A percentile compares a stretch with the other conserved stretches of the same genome.
Evolutionary conservation across 208 protist species (phyloP).

Genomic region (Acanthamoeba sp.): DNA sequence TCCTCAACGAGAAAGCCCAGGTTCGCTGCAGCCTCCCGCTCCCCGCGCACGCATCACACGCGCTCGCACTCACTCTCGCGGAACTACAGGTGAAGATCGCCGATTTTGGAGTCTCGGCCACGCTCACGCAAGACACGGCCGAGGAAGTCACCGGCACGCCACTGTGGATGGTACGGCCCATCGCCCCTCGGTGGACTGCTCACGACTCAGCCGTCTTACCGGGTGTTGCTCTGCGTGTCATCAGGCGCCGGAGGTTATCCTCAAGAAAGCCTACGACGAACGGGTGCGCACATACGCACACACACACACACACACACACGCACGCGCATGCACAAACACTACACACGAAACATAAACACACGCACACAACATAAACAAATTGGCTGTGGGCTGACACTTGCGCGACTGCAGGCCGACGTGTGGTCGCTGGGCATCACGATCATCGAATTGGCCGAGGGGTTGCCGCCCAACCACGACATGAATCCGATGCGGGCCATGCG

Average conservation of each 20-base stretch:
- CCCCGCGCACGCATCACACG: too few relatives aligned
- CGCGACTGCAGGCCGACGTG: conserved; percentile 91
- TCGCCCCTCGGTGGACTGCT: neutral
- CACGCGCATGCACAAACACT: too few relatives aligned
- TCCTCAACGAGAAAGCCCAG: neutral
- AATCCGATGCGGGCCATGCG: conserved; percentile 90
- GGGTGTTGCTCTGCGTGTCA: neutral
- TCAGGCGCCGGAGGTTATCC: conserved; percentile 86
- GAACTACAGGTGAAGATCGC: conserved; percentile 85
- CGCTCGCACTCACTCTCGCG: too few relatives aligned
- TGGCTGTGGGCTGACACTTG: too few relatives aligned
- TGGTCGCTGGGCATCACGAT: conserved; percentile 92
- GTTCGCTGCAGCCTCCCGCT: too few relatives aligned
- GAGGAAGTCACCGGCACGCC: conserved; percentile 9
- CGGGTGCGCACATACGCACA: too few relatives aligned
- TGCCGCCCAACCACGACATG: conserved; percentile 88
- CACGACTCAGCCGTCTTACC: neutral
- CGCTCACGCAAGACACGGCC: neutral
- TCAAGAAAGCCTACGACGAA: conserved; percentile 76
- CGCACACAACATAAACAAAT: too few relatives aligned
- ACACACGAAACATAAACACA: too few relatives aligned
- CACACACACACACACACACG: too few relatives aligned
- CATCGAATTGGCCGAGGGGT: conserved; percentile 90
- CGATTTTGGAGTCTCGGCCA: conserved; percentile 34
- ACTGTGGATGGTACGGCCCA: neutral